Conservation (phyloP, 306 rosid species). For the Argentina anserina region DNA sequence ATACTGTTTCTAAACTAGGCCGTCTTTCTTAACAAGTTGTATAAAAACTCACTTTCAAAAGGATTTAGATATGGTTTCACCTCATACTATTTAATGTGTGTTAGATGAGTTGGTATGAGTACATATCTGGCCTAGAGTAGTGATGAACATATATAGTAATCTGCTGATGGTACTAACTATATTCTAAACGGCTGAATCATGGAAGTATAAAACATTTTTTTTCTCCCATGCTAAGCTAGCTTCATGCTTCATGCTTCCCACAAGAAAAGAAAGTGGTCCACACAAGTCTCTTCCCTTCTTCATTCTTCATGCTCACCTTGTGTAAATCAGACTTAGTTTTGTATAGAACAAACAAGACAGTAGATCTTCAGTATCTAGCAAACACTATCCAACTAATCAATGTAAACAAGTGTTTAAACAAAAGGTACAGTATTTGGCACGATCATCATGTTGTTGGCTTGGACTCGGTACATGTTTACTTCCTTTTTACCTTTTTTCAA, state of each 20-base stretch:
- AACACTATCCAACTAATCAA: neutral
- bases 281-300: neutral
- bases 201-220: neutral
- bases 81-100: neutral
- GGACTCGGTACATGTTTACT: conserved; percentile 31
- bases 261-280: neutral
- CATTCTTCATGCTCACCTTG: neutral
- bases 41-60: neutral
- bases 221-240: neutral
- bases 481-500: conserved; percentile 36
- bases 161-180: neutral
- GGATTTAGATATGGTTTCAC: neutral
- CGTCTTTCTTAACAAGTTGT: neutral
- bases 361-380: conserved; percentile 9
- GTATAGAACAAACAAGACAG: conserved; percentile 9
- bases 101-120: neutral
- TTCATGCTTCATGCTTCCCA: conserved; percentile 3
- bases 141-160: neutral
- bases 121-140: neutral
- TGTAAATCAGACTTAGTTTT: neutral
- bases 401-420: conserved; percentile 12
- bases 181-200: neutral
- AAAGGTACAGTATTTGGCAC: conserved; percentile 19
- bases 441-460: conserved; percentile 42
- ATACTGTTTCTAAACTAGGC: neutral